Evolutionary conservation across 1,284 basidiomycete species (phyloP).

Genomic region (Trametes hirsuta): DNA sequence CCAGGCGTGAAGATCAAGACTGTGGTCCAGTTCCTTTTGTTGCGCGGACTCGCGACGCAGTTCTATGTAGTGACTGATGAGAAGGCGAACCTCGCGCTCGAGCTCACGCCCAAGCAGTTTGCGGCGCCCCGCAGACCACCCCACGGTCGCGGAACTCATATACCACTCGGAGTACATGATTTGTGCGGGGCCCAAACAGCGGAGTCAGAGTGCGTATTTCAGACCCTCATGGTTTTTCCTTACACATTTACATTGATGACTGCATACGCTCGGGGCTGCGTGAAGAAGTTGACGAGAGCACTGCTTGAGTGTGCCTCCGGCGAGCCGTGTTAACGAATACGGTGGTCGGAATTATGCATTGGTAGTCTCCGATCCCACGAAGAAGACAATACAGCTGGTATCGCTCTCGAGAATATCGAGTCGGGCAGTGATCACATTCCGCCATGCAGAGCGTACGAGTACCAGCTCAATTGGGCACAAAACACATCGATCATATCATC

Average conservation of each 20-base stretch:
- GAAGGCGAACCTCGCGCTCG: conserved; percentile 14
- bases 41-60: conserved; percentile 6
- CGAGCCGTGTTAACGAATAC: no score
- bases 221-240: not conserved
- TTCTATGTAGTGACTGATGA: conserved; percentile 12
- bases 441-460: no score
- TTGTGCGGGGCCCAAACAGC: conserved; percentile 7
- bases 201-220: conserved; percentile 2
- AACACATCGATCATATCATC: no score
- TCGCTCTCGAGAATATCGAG: no score
- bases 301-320: not conserved
- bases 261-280: not conserved
- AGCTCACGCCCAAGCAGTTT: conserved; percentile 15
- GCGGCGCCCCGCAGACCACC: conserved; percentile 10
- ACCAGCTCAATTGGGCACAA: no score
- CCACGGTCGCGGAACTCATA: conserved; percentile 6
- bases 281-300: conserved; percentile 7
- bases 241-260: not conserved
- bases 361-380: no score
- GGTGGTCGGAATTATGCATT: no score
- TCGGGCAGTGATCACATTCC: no score
- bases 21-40: conserved; percentile 5
- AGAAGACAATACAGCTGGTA: no score
- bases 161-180: conserved; percentile 12
- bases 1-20: conserved; percentile 14